Base-by-base conservation (phyloP, 2,329 filamentous ascomycete species). In the Neonectria magnoliae region DNA sequence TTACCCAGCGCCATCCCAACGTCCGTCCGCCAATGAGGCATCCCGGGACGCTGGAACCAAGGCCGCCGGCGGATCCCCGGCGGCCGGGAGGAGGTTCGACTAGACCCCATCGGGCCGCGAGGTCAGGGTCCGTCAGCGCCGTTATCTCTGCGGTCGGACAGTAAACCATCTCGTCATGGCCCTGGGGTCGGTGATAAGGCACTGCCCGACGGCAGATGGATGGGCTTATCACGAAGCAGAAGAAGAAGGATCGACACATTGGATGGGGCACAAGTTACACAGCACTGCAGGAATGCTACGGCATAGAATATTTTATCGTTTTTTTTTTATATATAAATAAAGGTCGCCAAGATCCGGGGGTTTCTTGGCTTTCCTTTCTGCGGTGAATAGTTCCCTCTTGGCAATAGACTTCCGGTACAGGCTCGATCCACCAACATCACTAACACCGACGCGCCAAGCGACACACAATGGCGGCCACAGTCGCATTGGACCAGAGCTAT, bases 401-500 rank as follows among this genome's bases (percentile, higher is more conserved):
- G 16, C n/a, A n/a, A 25, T 25, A 25, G 25, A 25, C 25, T 25
- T 5, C 25, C 25, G 25, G 2, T 1, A 41, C 16, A 0, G 3
- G 7, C 38, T 18, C 10, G n/a, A 42, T 42, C 36, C 22, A 27
- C 45, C 18, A 5, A 10, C 27, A 14, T 33, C 31, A 16, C n/a
- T 10, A 33, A 33, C 5, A 18, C 27, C 2, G n/a, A 9, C 14
- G 6, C n/a, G 9, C 8, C 3, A 16, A 41, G 16, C 16, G n/a
- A 41, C 38, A 20, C 27, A 16, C 48, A 20, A 64, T 64, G 61
- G 56, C 56, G 13, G 61, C 61, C 36, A 64, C 61, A 14, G 44
- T 60, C 25, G 61, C 85, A 31, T 76, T 87, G 16, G 79, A 80
- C 68, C 88, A 91, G 73, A 88, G 87, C 60, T 90, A 90, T 67